Evolutionary conservation across 371 early-diverging fungal genomes (phyloP).

Genomic region (Zychaea mexicana): DNA sequence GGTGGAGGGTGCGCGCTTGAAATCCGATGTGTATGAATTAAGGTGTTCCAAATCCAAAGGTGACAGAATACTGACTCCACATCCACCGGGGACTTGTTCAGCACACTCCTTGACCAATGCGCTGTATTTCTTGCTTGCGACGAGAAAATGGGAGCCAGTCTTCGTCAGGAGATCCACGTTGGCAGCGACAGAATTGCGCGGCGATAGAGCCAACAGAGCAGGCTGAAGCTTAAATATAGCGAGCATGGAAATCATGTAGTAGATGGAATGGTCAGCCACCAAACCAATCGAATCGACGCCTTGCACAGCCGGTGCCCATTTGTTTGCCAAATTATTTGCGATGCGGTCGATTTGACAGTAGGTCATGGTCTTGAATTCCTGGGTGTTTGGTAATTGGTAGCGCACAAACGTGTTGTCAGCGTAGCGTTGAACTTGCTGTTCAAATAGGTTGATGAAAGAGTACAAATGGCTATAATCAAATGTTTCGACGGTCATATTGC

Average conservation of each 20-base stretch:
- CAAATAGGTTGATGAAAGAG: conserved; percentile 9
- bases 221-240: conserved; percentile 27
- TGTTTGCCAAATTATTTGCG: conserved; percentile 29
- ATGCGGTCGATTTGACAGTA: conserved; percentile 28
- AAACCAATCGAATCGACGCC: conserved; percentile 13
- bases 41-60: conserved; percentile 10
- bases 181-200: conserved; percentile 36
- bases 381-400: conserved; percentile 1
- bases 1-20: not conserved
- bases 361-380: conserved; percentile 14
- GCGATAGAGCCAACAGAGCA: conserved; percentile 22
- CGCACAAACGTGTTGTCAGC: not conserved
- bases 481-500: not conserved
- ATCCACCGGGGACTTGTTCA: not conserved
- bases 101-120: conserved; percentile 1
- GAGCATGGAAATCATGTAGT: conserved; percentile 20
- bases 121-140: conserved; percentile 15
- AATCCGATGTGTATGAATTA: not conserved
- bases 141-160: conserved; percentile 13
- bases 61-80: not conserved
- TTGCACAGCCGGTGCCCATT: conserved; percentile 7
- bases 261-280: conserved; percentile 22
- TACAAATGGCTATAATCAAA: conserved; percentile 3
- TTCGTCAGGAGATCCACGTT: conserved; percentile 21
- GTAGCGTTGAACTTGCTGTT: not conserved